Evolutionary conservation across 768 basidiomycete species (phyloP).

Genomic region (Myochromella boudieri): DNA sequence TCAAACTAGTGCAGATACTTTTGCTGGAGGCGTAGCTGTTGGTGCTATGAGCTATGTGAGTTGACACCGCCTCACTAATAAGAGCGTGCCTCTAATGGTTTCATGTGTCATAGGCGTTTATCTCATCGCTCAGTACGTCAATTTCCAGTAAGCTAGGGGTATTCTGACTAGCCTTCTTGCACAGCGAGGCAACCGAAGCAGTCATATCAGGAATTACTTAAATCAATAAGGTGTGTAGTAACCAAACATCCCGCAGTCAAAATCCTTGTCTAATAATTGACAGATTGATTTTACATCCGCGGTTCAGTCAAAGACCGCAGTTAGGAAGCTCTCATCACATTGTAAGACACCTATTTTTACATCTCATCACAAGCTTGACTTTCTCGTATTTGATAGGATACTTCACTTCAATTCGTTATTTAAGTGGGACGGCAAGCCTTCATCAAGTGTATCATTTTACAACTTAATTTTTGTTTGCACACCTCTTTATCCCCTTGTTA

Average conservation of each 20-base stretch:
- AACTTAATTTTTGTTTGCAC: neutral
- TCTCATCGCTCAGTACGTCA: constrained; percentile 45
- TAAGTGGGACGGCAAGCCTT: constrained; percentile 8
- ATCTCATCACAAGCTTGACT: neutral
- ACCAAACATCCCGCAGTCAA: neutral
- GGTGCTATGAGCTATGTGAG: constrained; percentile 82
- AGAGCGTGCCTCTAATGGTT: neutral
- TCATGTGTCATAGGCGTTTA: constrained; percentile 56
- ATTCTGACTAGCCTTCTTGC: neutral
- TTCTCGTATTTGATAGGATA: constrained; percentile 28
- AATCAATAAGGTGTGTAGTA: constrained; percentile 48
- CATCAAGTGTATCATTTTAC: neutral
- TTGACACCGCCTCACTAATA: neutral
- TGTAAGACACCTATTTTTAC: constrained; percentile 29
- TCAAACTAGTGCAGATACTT: constrained; percentile 74
- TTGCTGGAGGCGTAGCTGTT: constrained; percentile 59
- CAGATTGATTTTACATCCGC: constrained; percentile 54
- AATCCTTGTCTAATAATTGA: neutral
- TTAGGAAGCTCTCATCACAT: constrained; percentile 73
- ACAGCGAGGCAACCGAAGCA: constrained; percentile 52
- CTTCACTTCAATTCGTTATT: constrained; percentile 29
- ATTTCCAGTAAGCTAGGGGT: neutral
- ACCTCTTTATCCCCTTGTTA: neutral
- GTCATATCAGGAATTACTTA: constrained; percentile 64
- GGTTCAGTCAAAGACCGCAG: constrained; percentile 72